Base-by-base conservation (phyloP, 2,329 filamentous ascomycete genomes). In the Phaeosphaeria sp. region DNA sequence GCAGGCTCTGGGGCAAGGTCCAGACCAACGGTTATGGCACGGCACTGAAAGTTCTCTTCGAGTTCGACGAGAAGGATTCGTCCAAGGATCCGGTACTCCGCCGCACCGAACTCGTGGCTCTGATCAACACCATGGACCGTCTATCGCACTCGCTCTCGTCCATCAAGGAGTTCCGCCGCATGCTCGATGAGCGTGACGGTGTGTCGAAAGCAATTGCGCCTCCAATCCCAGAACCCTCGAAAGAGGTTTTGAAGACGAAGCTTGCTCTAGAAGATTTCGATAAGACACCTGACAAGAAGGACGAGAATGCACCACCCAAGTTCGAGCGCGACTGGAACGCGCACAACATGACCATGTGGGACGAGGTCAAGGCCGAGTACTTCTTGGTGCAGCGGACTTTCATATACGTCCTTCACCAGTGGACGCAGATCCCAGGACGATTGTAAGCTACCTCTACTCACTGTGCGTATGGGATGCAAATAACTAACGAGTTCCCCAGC, bases 11-110 rank as follows among this genome's bases (percentile, higher is more conserved):
- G 95, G 95, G 95, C 49, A 99, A 99, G 80, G 81, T 99, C 39
- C 95, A 99, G 80, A 96, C 93, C 0, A 91, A 91, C 13, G 95
- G 95, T 2, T 98, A 97, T 74, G 95, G 95, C 49, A 92, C 95
- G 0, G 95, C 95, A 0, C 82, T 99, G 61, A 99, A 99, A 80
- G 90, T 99, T 4, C 84, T 99, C 1, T 99, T 99, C 71, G 95
- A 99, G 77, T 95, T 93, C 62, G 93, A 96, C 65, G 84, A 89
- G 62, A 85, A 81, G 6, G 84, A 87, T 68, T 83, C 81, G 25
- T 82, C 82, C 22, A 84, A 86, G 57, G 87, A 88, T 67, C 93
- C 92, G 0, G 81, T 86, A 15, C 85, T 98, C 20, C 88, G 93
- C 74, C 86, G 95, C 63, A 98, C 94, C 0, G 95, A 99, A 79